Evolutionary conservation across 2,329 filamentous ascomycete species (phyloP).

Genomic region (Truncatella angustata): DNA sequence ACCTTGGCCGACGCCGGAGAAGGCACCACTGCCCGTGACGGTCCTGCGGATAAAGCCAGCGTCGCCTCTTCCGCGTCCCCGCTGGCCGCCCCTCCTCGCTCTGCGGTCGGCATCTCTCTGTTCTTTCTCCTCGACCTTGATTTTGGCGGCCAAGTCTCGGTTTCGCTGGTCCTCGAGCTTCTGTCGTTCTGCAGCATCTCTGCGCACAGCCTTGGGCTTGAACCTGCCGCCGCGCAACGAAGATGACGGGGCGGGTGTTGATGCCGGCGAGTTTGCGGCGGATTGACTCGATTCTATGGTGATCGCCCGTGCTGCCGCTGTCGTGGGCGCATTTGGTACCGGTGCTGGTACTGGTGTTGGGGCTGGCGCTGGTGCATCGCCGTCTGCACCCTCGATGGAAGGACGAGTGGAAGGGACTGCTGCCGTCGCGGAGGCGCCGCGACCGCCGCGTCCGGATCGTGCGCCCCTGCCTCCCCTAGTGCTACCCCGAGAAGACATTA

Average conservation of each 20-base stretch:
- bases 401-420: slow-evolving; percentile 2
- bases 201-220: slow-evolving; percentile 45
- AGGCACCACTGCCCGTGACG: slow-evolving; percentile 32
- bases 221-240: slow-evolving; percentile 42
- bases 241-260: slow-evolving; percentile 34
- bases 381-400: slow-evolving; percentile 1
- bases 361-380: background rate
- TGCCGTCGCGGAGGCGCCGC: slow-evolving; percentile 6
- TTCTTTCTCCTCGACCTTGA: slow-evolving; percentile 31
- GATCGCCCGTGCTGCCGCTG: background rate
- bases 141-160: slow-evolving; percentile 25
- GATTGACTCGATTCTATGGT: slow-evolving; percentile 11
- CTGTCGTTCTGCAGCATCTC: slow-evolving; percentile 50
- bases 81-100: slow-evolving; percentile 33
- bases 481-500: slow-evolving; percentile 14
- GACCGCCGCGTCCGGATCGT: slow-evolving; percentile 12
- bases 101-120: slow-evolving; percentile 30
- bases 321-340: background rate
- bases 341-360: too few relatives aligned
- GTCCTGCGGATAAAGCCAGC: slow-evolving; percentile 27
- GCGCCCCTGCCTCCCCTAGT: slow-evolving; percentile 13
- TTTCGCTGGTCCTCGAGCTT: slow-evolving; percentile 39
- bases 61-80: slow-evolving; percentile 31
- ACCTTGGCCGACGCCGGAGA: slow-evolving; percentile 30
- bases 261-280: slow-evolving; percentile 20